A percentile compares a stretch with the other conserved stretches of the same genome.
These are phyloP conservation scores for Hypocreales sp. DNA, from an alignment of 2,329 filamentous ascomycete genomes.

Conservation along the genomic window DNA sequence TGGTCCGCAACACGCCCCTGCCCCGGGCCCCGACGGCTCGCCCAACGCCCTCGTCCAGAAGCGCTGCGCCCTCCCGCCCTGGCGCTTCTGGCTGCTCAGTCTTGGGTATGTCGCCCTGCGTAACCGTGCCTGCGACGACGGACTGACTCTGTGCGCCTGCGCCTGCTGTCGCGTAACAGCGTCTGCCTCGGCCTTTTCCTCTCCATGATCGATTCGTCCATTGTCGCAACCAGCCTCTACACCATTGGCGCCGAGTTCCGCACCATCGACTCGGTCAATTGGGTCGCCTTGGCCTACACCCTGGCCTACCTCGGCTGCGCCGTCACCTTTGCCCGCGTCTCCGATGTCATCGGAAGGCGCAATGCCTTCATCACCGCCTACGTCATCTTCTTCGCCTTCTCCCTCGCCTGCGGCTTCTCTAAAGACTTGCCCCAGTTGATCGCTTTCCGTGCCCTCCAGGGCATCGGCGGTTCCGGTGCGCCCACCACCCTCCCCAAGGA, in stretches of 20 bases:
- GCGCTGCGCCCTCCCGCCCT: constrained; percentile 11
- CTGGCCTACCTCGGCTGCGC: constrained; percentile 41
- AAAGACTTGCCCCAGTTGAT: constrained; percentile 25
- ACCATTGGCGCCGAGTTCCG: constrained; percentile 37
- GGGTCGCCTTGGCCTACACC: constrained; percentile 40
- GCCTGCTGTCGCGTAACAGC: constrained; percentile 12
- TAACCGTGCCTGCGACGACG: neutral
- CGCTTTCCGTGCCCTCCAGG: constrained; percentile 31
- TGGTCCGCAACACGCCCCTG: neutral
- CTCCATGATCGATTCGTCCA: constrained; percentile 42
- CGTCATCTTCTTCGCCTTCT: constrained; percentile 39
- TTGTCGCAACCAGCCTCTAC: constrained; percentile 42
- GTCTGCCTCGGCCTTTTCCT: constrained; percentile 38
- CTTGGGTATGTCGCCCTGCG: constrained; percentile 12
- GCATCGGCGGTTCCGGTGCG: constrained; percentile 33
- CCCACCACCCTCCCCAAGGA: too few relatives aligned
- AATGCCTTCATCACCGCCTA: constrained; percentile 34
- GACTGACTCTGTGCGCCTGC: neutral
- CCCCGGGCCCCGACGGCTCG: neutral
- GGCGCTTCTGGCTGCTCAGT: constrained; percentile 18
- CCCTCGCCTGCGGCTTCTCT: constrained; percentile 32
- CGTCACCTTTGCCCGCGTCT: constrained; percentile 36
- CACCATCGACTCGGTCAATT: constrained; percentile 28
- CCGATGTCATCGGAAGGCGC: constrained; percentile 38
- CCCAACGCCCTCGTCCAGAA: too few relatives aligned